Percentiles rank a stretch among this genome's conserved stretches.
phyloP scores from a whole-genome alignment of 768 basidiomycete genomes.

The Calocera cornea region DNA sequence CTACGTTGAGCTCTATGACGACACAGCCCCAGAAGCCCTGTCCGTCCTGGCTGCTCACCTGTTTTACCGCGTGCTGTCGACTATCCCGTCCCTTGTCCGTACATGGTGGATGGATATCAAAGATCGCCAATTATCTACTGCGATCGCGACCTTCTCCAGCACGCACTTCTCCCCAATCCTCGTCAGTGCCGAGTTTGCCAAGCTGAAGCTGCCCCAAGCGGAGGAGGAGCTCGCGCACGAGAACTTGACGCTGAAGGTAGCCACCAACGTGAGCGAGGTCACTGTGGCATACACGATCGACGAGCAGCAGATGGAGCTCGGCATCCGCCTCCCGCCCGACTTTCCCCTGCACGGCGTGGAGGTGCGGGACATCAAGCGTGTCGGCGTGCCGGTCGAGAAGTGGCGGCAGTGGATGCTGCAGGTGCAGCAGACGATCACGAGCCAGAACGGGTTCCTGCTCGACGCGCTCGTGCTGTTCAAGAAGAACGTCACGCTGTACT shows the following conservation, averaged over 20 bases:
- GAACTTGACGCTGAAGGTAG: constrained; percentile 66
- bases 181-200: constrained; percentile 67
- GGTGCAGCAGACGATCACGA: constrained; percentile 80
- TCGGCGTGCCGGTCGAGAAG: constrained; percentile 77
- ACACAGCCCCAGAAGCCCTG: constrained; percentile 37
- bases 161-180: constrained; percentile 80
- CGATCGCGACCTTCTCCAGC: constrained; percentile 66
- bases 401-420: constrained; percentile 93
- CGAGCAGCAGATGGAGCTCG: constrained; percentile 85
- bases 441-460: constrained; percentile 78
- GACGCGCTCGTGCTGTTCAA: constrained; percentile 86
- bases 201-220: constrained; percentile 39
- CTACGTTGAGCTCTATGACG: constrained; percentile 52
- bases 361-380: constrained; percentile 66
- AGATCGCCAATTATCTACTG: constrained; percentile 71
- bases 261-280: constrained; percentile 61
- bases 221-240: constrained; percentile 55
- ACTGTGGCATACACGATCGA: constrained; percentile 76
- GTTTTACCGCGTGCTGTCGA: constrained; percentile 74
- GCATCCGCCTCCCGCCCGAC: constrained; percentile 69
- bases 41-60: constrained; percentile 70
- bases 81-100: constrained; percentile 73
- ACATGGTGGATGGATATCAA: constrained; percentile 77
- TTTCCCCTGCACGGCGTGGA: constrained; percentile 85
- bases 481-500: constrained; percentile 83